phyloP scores from a whole-genome alignment of 2,329 filamentous ascomycete species.

The Aspergillus novoparasiticus region DNA sequence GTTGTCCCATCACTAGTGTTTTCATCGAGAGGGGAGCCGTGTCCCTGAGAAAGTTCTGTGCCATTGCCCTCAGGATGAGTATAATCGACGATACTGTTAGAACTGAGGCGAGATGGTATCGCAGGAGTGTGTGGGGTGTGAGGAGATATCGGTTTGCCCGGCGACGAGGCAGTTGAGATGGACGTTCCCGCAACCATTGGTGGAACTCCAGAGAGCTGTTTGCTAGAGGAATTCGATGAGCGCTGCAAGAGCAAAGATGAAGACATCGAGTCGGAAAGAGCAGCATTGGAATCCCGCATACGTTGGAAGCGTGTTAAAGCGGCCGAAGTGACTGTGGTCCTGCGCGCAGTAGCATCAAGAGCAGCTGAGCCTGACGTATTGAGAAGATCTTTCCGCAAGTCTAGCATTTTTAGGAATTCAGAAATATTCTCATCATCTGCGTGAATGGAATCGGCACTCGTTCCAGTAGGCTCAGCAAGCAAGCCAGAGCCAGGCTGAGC shows the following conservation, averaged over 20 bases:
- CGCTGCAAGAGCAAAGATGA: conserved; percentile 84
- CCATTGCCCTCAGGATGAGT: conserved; percentile 42
- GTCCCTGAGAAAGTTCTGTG: conserved; percentile 31
- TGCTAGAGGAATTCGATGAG: conserved; percentile 75
- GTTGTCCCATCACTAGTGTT: conserved; percentile 38
- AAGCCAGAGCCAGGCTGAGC: conserved; percentile 75
- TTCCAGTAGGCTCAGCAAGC: conserved; percentile 69
- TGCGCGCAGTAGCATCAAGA: conserved; percentile 70
- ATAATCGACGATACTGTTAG: conserved; percentile 81
- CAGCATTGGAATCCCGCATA: conserved; percentile 87
- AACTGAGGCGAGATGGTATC: conserved; percentile 88
- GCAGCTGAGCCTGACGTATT: conserved; percentile 58
- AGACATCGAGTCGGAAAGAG: conserved; percentile 88
- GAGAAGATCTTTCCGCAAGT: conserved; percentile 84
- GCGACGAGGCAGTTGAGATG: conserved; percentile 82
- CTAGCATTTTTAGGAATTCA: conserved; percentile 86
- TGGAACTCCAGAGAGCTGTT: conserved; percentile 68
- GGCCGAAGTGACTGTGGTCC: conserved; percentile 75
- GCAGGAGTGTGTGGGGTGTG: conserved; percentile 92
- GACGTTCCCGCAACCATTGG: conserved; percentile 66
- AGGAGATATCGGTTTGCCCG: conserved; percentile 84
- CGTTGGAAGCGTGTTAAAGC: conserved; percentile 82
- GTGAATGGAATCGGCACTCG: conserved; percentile 65
- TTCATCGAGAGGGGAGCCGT: conserved; percentile 38
- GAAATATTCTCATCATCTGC: conserved; percentile 92